Base-by-base conservation (phyloP, 805 yeast species). In the Yarrowia sp. region DNA sequence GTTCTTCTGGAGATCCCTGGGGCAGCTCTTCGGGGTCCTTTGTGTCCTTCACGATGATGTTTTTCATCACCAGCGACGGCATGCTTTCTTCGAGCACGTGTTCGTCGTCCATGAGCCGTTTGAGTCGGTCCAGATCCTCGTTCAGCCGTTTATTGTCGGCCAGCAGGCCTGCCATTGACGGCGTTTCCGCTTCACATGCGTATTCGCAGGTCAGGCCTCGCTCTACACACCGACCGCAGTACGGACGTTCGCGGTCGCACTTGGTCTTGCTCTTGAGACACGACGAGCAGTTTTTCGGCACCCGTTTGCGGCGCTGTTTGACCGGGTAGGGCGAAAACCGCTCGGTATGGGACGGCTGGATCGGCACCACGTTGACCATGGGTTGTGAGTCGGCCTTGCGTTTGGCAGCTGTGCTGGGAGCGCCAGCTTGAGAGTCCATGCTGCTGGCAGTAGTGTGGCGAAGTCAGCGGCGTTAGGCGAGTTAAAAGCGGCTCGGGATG, bases 251-350 rank as follows among this genome's bases (percentile, higher is more conserved):
- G 10, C 66, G 43, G 15, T 47, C 66, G 30, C 66, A 61, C 24
- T 61, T 61, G 36, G 66, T 61, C 13, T 61, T 61, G 38, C 55
- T 46, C 46, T 61, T 61, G 34, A 61, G 66, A 61, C 66, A 61
- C 36, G 66, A 46, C 19, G 55, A 46, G 36, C 66, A 61, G 55
- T 61, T 61, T 46, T 61, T 61, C 38, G 66, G 66, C 6, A 61
- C 55, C 36, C 66, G 66, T 46, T 47, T 61, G 9, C 66, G 20
- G 1, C 66, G 43, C 30, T 61, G 42, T 36, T 61, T 61, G 24
- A 20, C 39, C n/a, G 66, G 66, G 15, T 61, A 58, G 42, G 39
- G 64, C 40, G 50, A 42, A 19, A 58, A 58, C 2, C 64, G 64
- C 10, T 58, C 50, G 9, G 12, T 14, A 14, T 39, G 6, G 4